Conservation (phyloP, 2,329 filamentous ascomycete species). For the Xylariaceae sp. region DNA sequence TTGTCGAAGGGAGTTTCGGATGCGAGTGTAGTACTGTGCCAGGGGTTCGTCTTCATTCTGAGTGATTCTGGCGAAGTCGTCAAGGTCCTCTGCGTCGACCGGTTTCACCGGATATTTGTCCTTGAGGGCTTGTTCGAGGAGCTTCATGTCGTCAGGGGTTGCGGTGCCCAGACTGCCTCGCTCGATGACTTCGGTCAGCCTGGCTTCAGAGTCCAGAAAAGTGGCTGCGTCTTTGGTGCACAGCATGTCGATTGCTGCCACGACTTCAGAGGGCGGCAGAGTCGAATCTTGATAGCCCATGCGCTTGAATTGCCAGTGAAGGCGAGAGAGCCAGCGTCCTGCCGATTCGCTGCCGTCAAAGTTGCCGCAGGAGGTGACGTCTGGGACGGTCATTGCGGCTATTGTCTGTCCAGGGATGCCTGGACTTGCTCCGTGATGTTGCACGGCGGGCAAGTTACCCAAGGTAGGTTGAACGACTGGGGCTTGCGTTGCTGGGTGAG, state of each 20-base stretch:
- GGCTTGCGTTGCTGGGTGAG: too few species aligned
- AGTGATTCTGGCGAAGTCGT: neutral
- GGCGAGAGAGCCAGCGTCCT: too few species aligned
- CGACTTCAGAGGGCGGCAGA: too few species aligned
- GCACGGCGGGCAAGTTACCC: too few species aligned
- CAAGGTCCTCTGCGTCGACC: neutral
- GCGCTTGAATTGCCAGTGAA: too few species aligned
- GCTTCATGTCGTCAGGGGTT: neutral
- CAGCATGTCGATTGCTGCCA: neutral
- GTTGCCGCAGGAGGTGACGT: too few species aligned
- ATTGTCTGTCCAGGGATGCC: too few species aligned
- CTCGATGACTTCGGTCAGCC: neutral
- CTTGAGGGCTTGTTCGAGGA: neutral
- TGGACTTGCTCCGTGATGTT: too few species aligned
- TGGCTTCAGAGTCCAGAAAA: neutral
- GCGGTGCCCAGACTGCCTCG: neutral
- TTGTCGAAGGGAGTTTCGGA: neutral
- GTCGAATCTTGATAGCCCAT: too few species aligned
- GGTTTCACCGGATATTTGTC: neutral
- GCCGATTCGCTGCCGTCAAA: too few species aligned
- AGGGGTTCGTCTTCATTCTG: neutral
- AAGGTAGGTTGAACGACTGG: too few species aligned
- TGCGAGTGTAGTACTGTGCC: neutral
- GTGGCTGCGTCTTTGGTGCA: neutral
- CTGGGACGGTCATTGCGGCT: too few species aligned